Percentiles rank a stretch among this genome's conserved stretches.
phyloP scores from a whole-genome alignment of 495 filamentous ascomycete species.

The Chaetomium cochliodes region DNA sequence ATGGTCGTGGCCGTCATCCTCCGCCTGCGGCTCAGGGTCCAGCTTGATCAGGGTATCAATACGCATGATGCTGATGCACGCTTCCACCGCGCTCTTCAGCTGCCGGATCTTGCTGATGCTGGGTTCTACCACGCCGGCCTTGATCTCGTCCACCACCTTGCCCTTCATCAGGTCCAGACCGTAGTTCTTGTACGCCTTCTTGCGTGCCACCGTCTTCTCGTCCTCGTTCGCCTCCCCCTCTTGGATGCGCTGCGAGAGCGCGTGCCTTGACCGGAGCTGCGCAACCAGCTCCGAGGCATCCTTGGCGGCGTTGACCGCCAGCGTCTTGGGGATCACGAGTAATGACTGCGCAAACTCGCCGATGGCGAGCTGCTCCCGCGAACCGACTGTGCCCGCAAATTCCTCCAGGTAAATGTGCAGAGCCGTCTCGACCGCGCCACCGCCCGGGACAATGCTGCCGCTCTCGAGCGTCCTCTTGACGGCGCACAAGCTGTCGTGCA shows the following conservation, averaged over 20 bases:
- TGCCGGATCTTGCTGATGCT: constrained; percentile 98
- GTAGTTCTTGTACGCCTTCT: constrained; percentile 98
- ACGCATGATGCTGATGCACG: constrained; percentile 98
- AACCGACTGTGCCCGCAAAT: constrained; percentile 97
- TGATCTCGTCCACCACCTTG: constrained; percentile 88
- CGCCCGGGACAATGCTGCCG: constrained; percentile 93
- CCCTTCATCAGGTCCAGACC: constrained; percentile 88
- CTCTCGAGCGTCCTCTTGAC: constrained; percentile 97
- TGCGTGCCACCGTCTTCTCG: constrained; percentile 82
- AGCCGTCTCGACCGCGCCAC: constrained; percentile 96
- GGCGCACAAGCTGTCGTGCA: constrained; percentile 94
- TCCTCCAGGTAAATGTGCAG: constrained; percentile 99
- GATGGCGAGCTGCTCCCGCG: constrained; percentile 95
- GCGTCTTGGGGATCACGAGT: constrained; percentile 91
- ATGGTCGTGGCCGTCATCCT: constrained; percentile 77
- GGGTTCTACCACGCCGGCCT: constrained; percentile 92
- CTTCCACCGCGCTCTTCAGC: constrained; percentile 97
- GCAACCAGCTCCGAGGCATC: constrained; percentile 93
- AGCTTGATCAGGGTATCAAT: constrained; percentile 99
- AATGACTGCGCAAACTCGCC: constrained; percentile 95
- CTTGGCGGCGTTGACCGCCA: constrained; percentile 96
- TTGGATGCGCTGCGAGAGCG: constrained; percentile 84
- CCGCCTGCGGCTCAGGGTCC: constrained; percentile 79
- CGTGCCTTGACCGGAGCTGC: constrained; percentile 91
- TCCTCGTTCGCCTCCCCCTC: constrained; percentile 79